Percentiles rank a stretch among this genome's conserved stretches.
Evolutionary conservation across 257 asterid species (phyloP).

Genomic region (Solanum verrucosum): DNA sequence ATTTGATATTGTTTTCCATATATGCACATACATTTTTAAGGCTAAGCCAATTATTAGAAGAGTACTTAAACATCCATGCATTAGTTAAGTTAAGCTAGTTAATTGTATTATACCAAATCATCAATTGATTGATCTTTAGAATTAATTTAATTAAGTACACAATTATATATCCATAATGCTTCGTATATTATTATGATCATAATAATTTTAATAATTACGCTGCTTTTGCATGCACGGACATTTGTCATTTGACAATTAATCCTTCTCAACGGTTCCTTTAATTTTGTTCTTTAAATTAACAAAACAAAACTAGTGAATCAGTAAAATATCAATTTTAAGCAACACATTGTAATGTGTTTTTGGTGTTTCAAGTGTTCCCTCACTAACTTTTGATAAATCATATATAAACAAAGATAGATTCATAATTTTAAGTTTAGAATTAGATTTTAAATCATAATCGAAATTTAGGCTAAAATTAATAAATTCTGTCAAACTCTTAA

Average conservation of each 20-base stretch:
- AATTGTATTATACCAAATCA: background rate
- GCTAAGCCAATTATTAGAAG: background rate
- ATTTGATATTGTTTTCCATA: background rate
- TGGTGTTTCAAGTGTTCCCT: background rate
- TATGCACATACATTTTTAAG: background rate
- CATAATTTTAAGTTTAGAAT: background rate
- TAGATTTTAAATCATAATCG: background rate
- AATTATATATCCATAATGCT: background rate
- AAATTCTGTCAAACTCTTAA: background rate
- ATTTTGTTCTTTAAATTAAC: background rate
- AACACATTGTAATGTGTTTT: background rate
- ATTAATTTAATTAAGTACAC: background rate
- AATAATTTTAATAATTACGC: background rate
- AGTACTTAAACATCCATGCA: background rate
- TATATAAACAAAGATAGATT: background rate
- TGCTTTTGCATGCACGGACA: background rate
- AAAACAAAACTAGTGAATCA: background rate
- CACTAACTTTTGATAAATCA: background rate
- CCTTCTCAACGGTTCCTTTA: background rate
- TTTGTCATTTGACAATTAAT: background rate
- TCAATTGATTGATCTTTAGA: background rate
- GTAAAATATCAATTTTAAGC: background rate
- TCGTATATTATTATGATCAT: background rate
- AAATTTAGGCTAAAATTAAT: background rate
- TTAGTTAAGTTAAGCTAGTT: background rate